phyloP scores from a whole-genome alignment of 257 asterid genomes.

The Cynanchum wilfordii region DNA sequence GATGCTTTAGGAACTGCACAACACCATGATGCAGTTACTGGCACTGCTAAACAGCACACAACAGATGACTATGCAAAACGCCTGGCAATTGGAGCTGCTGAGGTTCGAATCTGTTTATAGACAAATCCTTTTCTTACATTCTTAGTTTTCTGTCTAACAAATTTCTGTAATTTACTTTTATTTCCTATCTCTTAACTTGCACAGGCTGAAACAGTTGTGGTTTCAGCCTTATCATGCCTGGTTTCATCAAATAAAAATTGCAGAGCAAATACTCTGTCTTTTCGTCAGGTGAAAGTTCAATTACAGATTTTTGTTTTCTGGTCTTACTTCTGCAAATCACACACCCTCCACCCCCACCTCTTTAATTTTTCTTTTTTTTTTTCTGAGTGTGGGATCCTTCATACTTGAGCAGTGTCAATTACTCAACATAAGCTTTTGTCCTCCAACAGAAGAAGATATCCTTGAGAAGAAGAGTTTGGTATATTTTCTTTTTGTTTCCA shows the following conservation, averaged over 20 bases:
- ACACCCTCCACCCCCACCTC: too few relatives aligned
- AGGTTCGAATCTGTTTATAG: constrained; percentile 36
- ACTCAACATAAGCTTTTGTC: constrained; percentile 77
- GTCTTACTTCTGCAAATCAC: neutral
- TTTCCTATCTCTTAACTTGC: constrained; percentile 9
- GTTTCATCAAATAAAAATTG: constrained; percentile 35
- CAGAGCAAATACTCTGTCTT: constrained; percentile 31
- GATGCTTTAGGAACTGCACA: constrained; percentile 76
- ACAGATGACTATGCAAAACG: constrained; percentile 89
- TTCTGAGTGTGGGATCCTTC: neutral
- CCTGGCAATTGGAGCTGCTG: constrained; percentile 67
- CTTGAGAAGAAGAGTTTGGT: constrained; percentile 67
- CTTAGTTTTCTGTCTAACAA: neutral
- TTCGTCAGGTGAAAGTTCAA: constrained; percentile 55
- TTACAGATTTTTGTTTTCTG: constrained; percentile 7
- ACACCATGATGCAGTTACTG: constrained; percentile 83
- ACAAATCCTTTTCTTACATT: neutral
- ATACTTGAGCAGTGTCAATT: constrained; percentile 57
- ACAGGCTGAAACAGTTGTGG: constrained; percentile 58
- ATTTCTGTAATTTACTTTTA: neutral
- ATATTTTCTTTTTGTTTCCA: constrained; percentile 20
- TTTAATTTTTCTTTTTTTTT: neutral
- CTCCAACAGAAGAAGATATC: constrained; percentile 66
- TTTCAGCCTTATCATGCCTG: constrained; percentile 69
- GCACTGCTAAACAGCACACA: constrained; percentile 86